Evolutionary conservation across 2,329 filamentous ascomycete species (phyloP).

Genomic region (Septoria linicola): DNA sequence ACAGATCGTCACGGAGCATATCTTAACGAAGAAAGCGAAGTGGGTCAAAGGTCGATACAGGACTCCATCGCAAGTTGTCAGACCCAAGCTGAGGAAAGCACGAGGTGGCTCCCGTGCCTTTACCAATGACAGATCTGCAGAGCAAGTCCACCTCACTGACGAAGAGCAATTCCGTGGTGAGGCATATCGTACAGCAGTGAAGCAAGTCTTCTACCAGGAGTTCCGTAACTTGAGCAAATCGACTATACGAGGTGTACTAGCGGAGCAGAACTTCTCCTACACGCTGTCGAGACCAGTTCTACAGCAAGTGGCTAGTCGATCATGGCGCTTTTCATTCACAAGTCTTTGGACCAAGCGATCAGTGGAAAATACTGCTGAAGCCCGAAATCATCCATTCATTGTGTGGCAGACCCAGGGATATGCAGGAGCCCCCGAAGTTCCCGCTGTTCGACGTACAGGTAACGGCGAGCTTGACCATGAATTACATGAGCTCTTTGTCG

Average conservation of each 20-base stretch:
- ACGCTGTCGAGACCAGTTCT: conserved; percentile 69
- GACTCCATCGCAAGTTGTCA: conserved; percentile 20
- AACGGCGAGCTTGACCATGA: conserved; percentile 56
- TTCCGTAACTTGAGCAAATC: conserved; percentile 73
- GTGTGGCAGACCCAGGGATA: conserved; percentile 54
- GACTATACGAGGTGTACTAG: conserved; percentile 74
- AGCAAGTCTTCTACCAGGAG: conserved; percentile 67
- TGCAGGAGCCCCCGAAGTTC: conserved; percentile 54
- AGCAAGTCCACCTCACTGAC: conserved; percentile 46
- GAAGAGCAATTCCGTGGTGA: conserved; percentile 67
- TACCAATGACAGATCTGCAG: not conserved
- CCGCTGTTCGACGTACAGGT: conserved; percentile 64
- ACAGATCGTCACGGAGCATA: conserved; percentile 71
- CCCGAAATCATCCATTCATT: conserved; percentile 57
- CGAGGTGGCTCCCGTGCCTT: not conserved
- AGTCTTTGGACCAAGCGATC: conserved; percentile 66
- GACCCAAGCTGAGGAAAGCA: not conserved
- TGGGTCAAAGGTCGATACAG: conserved; percentile 67
- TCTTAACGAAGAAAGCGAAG: conserved; percentile 68
- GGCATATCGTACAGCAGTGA: conserved; percentile 68
- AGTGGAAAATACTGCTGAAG: conserved; percentile 42
- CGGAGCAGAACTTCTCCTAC: conserved; percentile 78
- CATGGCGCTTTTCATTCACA: conserved; percentile 74
- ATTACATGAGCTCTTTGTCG: conserved; percentile 47
- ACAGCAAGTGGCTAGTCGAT: conserved; percentile 66